Evolutionary conservation across 176 grass and related monocot genomes (phyloP).

Genomic region (Zea mays): Zm-B73-REFERENCE-NAM-5.0 NC_050100.1:166567501-166568000

Average conservation of each 20-base stretch:
- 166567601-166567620: slow-evolving; percentile 2
- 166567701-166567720: not conserved
- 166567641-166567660: not conserved
- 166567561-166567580: slow-evolving; percentile 14
- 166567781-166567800: slow-evolving; percentile 17
- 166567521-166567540: too few species aligned
- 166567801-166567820: slow-evolving; percentile 36
- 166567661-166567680: not conserved
- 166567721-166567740: slow-evolving; percentile 20
- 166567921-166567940: not conserved
- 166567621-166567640: slow-evolving; percentile 25
- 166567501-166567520: too few species aligned
- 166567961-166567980: not conserved
- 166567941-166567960: not conserved
- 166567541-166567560: too few species aligned
- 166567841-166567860: not conserved
- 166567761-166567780: slow-evolving; percentile 16
- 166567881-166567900: too few species aligned
- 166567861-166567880: not conserved
- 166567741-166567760: slow-evolving; percentile 40
- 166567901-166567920: too few species aligned
- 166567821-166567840: slow-evolving; percentile 39
- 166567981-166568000: not conserved
- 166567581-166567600: slow-evolving; percentile 31
- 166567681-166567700: not conserved